phyloP scores from a whole-genome alignment of 2,329 filamentous ascomycete genomes.

The Sporothrix luriei region DNA sequence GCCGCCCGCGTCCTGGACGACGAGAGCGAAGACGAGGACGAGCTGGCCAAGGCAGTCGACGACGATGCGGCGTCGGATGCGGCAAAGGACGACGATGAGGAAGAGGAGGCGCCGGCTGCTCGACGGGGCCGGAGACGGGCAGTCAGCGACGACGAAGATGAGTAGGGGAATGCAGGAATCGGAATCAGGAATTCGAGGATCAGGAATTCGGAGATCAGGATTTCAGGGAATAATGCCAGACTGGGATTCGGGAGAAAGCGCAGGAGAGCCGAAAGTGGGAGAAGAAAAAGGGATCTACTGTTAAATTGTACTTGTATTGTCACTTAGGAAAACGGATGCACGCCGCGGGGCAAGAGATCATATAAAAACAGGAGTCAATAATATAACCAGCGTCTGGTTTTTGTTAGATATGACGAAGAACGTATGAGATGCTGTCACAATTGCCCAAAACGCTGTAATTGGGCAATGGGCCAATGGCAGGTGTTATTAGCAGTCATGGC shows the following conservation, averaged over 20 bases:
- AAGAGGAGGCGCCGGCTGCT: constrained; percentile 25
- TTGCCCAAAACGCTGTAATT: constrained; percentile 8
- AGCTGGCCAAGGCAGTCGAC: constrained; percentile 26
- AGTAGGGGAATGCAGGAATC: neutral
- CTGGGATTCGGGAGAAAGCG: too few relatives aligned
- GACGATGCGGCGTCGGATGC: neutral
- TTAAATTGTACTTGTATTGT: constrained; percentile 26
- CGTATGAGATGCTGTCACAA: too few relatives aligned
- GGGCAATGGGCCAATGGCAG: neutral
- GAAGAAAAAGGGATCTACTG: neutral
- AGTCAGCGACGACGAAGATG: constrained; percentile 31
- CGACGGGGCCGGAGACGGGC: constrained; percentile 30
- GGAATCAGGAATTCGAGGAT: too few relatives aligned
- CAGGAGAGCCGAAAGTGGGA: neutral
- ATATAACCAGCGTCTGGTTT: constrained; percentile 20
- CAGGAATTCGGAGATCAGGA: too few relatives aligned
- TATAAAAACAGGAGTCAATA: constrained; percentile 27
- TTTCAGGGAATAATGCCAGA: too few relatives aligned
- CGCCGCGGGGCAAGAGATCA: constrained; percentile 21
- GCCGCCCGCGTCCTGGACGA: constrained; percentile 35
- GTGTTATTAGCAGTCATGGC: neutral
- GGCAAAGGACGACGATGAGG: constrained; percentile 23
- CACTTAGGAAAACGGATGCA: constrained; percentile 18
- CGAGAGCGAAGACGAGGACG: constrained; percentile 42
- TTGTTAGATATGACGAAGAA: neutral